Percentiles rank a stretch among this genome's conserved stretches.
Evolutionary conservation across 805 yeast genomes (phyloP).

Genomic region (Hemisphaericaspora nanyangensis): DNA sequence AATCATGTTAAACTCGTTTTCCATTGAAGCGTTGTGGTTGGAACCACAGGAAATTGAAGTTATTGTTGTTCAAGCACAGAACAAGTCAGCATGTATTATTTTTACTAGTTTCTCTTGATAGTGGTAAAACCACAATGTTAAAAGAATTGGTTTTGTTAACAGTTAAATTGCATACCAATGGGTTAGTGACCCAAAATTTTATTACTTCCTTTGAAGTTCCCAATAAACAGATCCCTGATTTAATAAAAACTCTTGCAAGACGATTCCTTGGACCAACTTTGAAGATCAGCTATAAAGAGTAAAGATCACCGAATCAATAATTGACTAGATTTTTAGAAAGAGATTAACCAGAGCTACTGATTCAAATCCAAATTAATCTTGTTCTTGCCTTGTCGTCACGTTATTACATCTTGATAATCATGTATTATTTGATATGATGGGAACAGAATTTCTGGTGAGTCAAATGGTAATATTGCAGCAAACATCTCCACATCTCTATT

Average conservation of each 20-base stretch:
- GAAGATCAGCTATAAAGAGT: conserved; percentile 14
- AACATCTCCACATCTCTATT: conserved; percentile 22
- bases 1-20: too few relatives aligned
- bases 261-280: background rate
- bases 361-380: conserved; percentile 16
- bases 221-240: conserved; percentile 22
- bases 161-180: conserved; percentile 3
- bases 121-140: conserved; percentile 31
- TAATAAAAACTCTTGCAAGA: conserved; percentile 8
- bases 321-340: conserved; percentile 13
- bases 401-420: conserved; percentile 16
- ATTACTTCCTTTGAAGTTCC: conserved; percentile 28
- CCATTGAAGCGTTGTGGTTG: too few relatives aligned
- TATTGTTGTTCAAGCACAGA: too few relatives aligned
- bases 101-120: conserved; percentile 28
- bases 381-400: conserved; percentile 25
- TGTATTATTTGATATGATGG: conserved; percentile 25
- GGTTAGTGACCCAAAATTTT: conserved; percentile 1
- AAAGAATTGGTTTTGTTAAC: conserved; percentile 12
- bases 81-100: conserved; percentile 12
- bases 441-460: conserved; percentile 18
- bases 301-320: conserved; percentile 6
- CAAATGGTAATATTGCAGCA: conserved; percentile 20
- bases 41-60: too few relatives aligned
- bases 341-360: conserved; percentile 19